Conservation (phyloP, 305 asterid species). For the Galium porrigens region DNA sequence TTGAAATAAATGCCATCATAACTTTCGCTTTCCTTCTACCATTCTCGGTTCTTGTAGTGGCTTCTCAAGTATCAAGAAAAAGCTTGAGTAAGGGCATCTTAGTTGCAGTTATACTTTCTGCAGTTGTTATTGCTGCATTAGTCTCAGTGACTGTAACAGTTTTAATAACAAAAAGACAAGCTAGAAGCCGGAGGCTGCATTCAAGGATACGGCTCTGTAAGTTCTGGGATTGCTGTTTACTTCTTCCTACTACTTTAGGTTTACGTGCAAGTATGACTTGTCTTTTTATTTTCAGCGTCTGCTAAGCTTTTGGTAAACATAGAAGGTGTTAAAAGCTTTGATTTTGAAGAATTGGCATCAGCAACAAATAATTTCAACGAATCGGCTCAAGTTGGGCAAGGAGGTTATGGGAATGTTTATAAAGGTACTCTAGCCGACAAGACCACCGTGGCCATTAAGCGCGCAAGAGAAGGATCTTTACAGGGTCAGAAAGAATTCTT, state of each 20-base stretch:
- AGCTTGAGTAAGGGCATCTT: slow-evolving; percentile 19
- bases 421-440: slow-evolving; percentile 27
- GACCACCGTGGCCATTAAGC: slow-evolving; percentile 33
- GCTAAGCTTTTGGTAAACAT: slow-evolving; percentile 27
- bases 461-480: slow-evolving; percentile 36
- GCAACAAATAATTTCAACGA: slow-evolving; percentile 28
- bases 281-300: slow-evolving; percentile 24
- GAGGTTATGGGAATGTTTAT: slow-evolving; percentile 38
- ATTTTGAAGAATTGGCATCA: slow-evolving; percentile 28
- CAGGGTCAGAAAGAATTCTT: slow-evolving; percentile 40
- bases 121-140: slow-evolving; percentile 19
- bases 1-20: background rate
- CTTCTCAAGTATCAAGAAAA: slow-evolving; percentile 14
- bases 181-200: slow-evolving; percentile 17
- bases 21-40: background rate
- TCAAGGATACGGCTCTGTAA: slow-evolving; percentile 25
- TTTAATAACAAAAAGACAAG: slow-evolving; percentile 20
- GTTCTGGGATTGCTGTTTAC: slow-evolving; percentile 13
- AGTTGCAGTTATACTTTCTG: slow-evolving; percentile 23
- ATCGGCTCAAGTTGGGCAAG: slow-evolving; percentile 35
- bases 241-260: background rate
- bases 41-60: slow-evolving; percentile 24
- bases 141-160: slow-evolving; percentile 20
- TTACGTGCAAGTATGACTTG: background rate
- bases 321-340: slow-evolving; percentile 33